phyloP scores from a whole-genome alignment of 2,329 filamentous ascomycete genomes.

The Cyphellophora europaea region DNA sequence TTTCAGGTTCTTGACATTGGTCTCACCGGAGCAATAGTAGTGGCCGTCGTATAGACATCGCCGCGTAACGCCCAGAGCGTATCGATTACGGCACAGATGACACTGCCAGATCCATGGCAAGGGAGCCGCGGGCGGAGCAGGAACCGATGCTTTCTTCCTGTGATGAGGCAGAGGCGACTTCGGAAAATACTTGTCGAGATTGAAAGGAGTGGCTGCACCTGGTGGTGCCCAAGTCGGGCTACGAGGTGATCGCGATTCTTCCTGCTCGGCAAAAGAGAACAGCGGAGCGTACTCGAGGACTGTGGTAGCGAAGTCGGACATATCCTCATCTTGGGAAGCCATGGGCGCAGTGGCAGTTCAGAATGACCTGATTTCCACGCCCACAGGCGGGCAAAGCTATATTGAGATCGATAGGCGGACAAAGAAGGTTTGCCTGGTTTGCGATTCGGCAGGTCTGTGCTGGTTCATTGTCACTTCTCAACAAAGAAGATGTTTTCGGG shows the following conservation, averaged over 20 bases:
- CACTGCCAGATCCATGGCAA: slow-evolving; percentile 43
- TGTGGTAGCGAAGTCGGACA: neutral
- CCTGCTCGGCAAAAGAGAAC: slow-evolving; percentile 4
- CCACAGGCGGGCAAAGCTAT: neutral
- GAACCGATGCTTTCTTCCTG: slow-evolving; percentile 1
- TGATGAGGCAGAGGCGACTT: neutral
- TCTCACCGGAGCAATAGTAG: slow-evolving; percentile 40
- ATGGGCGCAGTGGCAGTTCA: neutral
- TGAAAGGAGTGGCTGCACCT: slow-evolving; percentile 5
- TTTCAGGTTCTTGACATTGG: slow-evolving; percentile 16
- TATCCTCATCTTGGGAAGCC: neutral
- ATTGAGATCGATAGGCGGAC: neutral
- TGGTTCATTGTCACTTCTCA: neutral
- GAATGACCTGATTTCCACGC: neutral
- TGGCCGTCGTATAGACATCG: slow-evolving; percentile 47
- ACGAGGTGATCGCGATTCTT: slow-evolving; percentile 12
- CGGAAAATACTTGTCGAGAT: slow-evolving; percentile 6
- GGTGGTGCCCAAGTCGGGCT: slow-evolving; percentile 10
- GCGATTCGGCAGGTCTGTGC: neutral
- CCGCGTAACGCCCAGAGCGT: slow-evolving; percentile 39
- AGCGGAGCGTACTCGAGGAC: slow-evolving; percentile 2
- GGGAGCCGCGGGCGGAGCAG: slow-evolving; percentile 11
- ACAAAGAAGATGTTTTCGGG: neutral
- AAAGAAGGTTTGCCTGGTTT: neutral
- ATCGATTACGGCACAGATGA: slow-evolving; percentile 39